Evolutionary conservation across 495 filamentous ascomycete species (phyloP).

Genomic region (Tuber borchii): DNA sequence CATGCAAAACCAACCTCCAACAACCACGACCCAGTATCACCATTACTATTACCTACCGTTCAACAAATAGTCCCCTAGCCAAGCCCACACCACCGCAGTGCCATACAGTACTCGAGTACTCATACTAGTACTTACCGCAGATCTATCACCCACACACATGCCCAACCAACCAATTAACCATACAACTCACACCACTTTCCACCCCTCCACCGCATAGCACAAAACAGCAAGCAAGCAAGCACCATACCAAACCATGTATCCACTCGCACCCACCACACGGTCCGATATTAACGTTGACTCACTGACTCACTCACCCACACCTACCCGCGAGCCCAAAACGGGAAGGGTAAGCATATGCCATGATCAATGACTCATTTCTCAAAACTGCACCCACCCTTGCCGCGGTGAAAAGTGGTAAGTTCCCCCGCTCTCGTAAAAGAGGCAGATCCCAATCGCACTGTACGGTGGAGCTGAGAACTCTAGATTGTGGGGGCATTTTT

Average conservation of each 20-base stretch:
- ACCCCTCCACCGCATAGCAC: background rate
- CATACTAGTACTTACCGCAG: background rate
- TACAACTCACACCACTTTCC: background rate
- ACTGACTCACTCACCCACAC: background rate
- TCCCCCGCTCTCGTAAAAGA: background rate
- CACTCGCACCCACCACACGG: background rate
- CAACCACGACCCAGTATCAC: background rate
- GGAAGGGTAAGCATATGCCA: background rate
- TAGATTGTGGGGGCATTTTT: background rate
- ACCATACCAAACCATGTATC: background rate
- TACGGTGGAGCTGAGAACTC: background rate
- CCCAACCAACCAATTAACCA: background rate
- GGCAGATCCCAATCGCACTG: background rate
- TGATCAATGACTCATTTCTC: slow-evolving; percentile 1
- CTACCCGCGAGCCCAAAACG: background rate
- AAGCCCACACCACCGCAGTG: background rate
- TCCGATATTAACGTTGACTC: background rate
- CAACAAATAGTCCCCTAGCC: background rate
- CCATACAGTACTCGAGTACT: background rate
- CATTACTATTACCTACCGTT: background rate
- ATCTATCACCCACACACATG: background rate
- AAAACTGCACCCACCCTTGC: background rate
- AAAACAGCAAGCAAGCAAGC: background rate
- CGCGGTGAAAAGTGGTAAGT: background rate
- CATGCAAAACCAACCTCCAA: background rate